A percentile compares a stretch with the other conserved stretches of the same genome.
These are phyloP conservation scores for Cicer cuneatum DNA, from an alignment of 306 rosid genomes.

Conservation along the genomic window DNA sequence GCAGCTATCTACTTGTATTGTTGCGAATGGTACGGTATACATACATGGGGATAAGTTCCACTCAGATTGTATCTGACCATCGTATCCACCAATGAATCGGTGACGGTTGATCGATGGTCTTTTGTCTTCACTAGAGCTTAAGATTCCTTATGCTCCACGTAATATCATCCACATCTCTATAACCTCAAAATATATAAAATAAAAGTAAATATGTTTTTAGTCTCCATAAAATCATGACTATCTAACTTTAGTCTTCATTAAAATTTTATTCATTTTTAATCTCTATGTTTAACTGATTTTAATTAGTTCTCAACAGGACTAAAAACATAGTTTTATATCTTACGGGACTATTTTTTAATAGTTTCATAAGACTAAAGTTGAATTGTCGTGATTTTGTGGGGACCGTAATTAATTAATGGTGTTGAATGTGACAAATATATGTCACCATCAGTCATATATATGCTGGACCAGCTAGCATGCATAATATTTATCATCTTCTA, in stretches of 20 bases:
- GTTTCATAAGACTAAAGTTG: background rate
- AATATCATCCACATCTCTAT: constrained; percentile 50
- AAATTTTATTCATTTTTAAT: background rate
- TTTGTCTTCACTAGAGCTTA: constrained; percentile 59
- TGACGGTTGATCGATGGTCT: constrained; percentile 53
- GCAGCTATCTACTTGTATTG: constrained; percentile 54
- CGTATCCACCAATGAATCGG: constrained; percentile 47
- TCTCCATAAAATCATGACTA: constrained; percentile 16
- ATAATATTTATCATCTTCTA: constrained; percentile 6
- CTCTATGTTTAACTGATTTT: background rate
- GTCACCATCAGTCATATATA: constrained; percentile 32
- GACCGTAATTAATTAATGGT: constrained; percentile 7
- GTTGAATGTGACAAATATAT: constrained; percentile 1
- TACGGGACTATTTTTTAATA: background rate
- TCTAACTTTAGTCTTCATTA: background rate
- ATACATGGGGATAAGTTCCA: constrained; percentile 51
- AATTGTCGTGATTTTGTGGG: background rate
- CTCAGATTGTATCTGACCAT: constrained; percentile 55
- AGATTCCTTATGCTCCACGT: constrained; percentile 52
- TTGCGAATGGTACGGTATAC: constrained; percentile 47
- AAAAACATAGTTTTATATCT: background rate
- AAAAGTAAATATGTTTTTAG: background rate
- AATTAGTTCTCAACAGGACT: background rate
- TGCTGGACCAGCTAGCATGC: background rate
- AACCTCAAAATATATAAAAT: constrained; percentile 18